Evolutionary conservation across 495 filamentous ascomycete genomes (phyloP).

Genomic region (Daldinia childiae): DNA sequence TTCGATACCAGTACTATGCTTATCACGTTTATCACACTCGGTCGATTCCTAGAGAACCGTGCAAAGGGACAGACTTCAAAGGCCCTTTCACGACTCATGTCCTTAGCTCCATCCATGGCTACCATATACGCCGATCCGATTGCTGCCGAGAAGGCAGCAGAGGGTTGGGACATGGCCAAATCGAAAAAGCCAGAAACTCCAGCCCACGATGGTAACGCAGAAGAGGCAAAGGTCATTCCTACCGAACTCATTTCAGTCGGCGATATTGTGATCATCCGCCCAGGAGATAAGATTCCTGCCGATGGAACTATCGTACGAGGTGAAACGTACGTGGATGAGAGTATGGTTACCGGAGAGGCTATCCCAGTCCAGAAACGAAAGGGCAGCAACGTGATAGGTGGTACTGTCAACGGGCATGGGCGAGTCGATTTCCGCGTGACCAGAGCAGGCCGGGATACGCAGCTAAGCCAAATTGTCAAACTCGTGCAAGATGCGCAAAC

Average conservation of each 20-base stretch:
- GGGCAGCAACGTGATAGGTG: conserved; percentile 84
- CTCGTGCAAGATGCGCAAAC: conserved; percentile 97
- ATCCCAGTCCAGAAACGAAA: conserved; percentile 90
- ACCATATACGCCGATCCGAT: conserved; percentile 98
- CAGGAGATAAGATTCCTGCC: conserved; percentile 95
- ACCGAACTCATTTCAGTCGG: conserved; percentile 95
- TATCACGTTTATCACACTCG: conserved; percentile 93
- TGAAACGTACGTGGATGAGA: conserved; percentile 94
- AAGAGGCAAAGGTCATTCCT: conserved; percentile 83
- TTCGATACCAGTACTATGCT: conserved; percentile 99
- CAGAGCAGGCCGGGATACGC: conserved; percentile 91
- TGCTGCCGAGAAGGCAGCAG: conserved; percentile 87
- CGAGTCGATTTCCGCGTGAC: conserved; percentile 93
- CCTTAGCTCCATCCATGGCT: conserved; percentile 92
- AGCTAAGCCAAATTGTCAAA: conserved; percentile 97
- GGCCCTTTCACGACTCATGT: conserved; percentile 95
- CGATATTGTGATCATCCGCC: conserved; percentile 90
- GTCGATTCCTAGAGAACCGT: conserved; percentile 91
- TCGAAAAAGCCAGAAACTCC: conserved; percentile 57
- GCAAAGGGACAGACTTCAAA: conserved; percentile 98
- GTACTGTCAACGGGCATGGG: conserved; percentile 94
- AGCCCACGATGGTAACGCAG: conserved; percentile 61
- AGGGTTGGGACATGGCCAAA: conserved; percentile 68
- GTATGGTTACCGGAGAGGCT: conserved; percentile 98
- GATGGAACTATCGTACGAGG: conserved; percentile 88